A percentile compares a stretch with the other conserved stretches of the same genome.
phyloP scores from a whole-genome alignment of 2,329 filamentous ascomycete genomes.

The Cladophialophora chaetospira region DNA sequence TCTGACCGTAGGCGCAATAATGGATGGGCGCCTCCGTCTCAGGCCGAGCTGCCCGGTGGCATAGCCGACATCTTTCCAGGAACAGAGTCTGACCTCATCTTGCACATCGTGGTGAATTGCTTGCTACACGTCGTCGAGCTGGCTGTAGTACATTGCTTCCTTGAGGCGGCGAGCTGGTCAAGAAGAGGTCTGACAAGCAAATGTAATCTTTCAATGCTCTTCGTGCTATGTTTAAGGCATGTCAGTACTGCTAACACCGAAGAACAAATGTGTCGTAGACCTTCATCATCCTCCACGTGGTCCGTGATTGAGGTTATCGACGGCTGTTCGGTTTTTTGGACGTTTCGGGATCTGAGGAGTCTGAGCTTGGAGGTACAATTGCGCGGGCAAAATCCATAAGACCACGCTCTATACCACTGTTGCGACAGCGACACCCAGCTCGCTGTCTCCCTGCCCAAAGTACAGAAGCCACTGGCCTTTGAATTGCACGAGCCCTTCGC shows the following conservation, averaged over 20 bases:
- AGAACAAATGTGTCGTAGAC: constrained; percentile 5
- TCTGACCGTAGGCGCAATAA: no score
- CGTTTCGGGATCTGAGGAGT: constrained; percentile 1
- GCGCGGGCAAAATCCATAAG: background rate
- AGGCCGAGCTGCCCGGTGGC: no score
- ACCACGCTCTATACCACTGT: background rate
- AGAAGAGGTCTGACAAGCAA: background rate
- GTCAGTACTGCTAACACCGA: constrained; percentile 5
- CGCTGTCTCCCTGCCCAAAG: constrained; percentile 7
- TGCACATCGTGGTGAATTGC: no score
- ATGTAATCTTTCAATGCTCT: background rate
- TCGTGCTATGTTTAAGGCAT: background rate
- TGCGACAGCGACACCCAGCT: background rate
- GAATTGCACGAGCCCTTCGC: constrained; percentile 39
- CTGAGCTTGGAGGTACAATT: background rate
- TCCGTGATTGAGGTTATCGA: constrained; percentile 5
- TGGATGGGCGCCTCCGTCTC: no score
- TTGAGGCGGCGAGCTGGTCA: no score
- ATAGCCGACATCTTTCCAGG: background rate
- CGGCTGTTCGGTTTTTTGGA: constrained; percentile 3
- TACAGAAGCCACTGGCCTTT: constrained; percentile 35
- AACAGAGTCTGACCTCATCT: no score
- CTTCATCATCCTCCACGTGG: background rate
- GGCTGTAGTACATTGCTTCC: no score
- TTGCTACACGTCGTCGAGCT: no score